Evolutionary conservation across 2,329 filamentous ascomycete species (phyloP), one percentile per base, ranked within the genome.

Genomic region (Aureobasidium vineae): DNA sequence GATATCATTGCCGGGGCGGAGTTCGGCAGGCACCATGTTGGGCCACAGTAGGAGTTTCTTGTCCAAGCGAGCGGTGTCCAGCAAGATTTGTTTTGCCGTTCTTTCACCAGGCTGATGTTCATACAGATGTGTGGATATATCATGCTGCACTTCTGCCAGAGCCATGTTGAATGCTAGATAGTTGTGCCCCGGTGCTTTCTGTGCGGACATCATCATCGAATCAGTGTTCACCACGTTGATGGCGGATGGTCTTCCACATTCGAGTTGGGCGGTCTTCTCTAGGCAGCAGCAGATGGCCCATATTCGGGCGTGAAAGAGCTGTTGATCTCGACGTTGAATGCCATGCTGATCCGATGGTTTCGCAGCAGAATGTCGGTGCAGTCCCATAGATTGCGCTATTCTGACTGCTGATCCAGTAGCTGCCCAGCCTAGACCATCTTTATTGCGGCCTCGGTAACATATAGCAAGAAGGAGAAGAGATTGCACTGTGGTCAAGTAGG

Each of bases 91-190:
- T 28, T 52, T 65, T 10, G 36, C 49, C 4, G 49, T 65, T 23
- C 63, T 65, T 11, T 65, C 63, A 10, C 63, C 63, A 15, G 63
- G 63, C 47, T 65, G 63, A n/a, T 65, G 63, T 11, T 50, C 63
- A 38, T 65, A 65, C 8, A 65, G n/a, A n/a, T 65, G 63, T 21
- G 40, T 56, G 3, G 63, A 65, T 28, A 65, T 65, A 11, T 65
- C 63, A 31, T 65, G 49, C 38, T 65, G 63, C 2, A 65, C 63
- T 23, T 65, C 63, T 19, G 63, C 63, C 1, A 65, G 50, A 33
- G 63, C 63, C 63, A 65, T 65, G 40, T 65, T 65, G 50, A 50
- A 65, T 10, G 7, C 23, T 16, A 65, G 23, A 26, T 19, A 65
- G 23, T 65, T 50, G 40, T 65, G 63, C 11, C 63, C 63, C 2